These are phyloP conservation scores for Diplocarpon mali DNA, from an alignment of 2,329 filamentous ascomycete genomes.

Conservation along the genomic window DNA sequence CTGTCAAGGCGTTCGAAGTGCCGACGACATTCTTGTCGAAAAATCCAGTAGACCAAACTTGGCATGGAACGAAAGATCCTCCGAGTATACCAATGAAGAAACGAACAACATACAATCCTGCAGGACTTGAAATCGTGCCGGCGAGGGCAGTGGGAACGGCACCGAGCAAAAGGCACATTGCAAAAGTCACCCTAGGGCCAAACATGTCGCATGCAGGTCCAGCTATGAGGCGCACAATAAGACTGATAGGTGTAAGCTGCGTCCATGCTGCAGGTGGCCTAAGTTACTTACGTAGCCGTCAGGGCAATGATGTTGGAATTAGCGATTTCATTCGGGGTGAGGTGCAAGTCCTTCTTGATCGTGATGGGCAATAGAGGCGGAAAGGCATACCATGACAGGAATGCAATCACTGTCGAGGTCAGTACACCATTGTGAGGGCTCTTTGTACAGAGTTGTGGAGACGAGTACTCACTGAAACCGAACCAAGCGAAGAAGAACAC, in stretches of 20 bases:
- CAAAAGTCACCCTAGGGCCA: conserved; percentile 72
- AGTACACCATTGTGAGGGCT: neutral
- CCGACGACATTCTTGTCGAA: conserved; percentile 90
- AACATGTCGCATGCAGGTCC: conserved; percentile 80
- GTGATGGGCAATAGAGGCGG: conserved; percentile 53
- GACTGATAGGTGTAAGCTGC: conserved; percentile 11
- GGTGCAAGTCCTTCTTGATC: conserved; percentile 66
- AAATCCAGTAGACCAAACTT: conserved; percentile 88
- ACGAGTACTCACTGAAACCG: conserved; percentile 27
- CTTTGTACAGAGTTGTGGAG: neutral
- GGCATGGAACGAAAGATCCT: conserved; percentile 71
- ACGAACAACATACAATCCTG: conserved; percentile 58
- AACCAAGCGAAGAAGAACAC: conserved; percentile 88
- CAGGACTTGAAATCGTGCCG: conserved; percentile 58
- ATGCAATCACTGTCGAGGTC: conserved; percentile 50
- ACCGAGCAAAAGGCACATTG: conserved; percentile 63
- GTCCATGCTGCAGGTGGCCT: neutral
- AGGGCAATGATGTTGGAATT: conserved; percentile 89
- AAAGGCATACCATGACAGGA: conserved; percentile 90
- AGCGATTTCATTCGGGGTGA: conserved; percentile 60
- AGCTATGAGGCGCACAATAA: conserved; percentile 66
- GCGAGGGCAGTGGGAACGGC: conserved; percentile 74
- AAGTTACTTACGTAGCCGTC: conserved; percentile 39
- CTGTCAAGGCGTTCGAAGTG: conserved; percentile 75
- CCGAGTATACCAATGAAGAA: conserved; percentile 78